These are phyloP conservation scores for Chamaecyparis obtusa DNA, from an alignment of 75 land plant genomes.

Conservation along the genomic window DNA sequence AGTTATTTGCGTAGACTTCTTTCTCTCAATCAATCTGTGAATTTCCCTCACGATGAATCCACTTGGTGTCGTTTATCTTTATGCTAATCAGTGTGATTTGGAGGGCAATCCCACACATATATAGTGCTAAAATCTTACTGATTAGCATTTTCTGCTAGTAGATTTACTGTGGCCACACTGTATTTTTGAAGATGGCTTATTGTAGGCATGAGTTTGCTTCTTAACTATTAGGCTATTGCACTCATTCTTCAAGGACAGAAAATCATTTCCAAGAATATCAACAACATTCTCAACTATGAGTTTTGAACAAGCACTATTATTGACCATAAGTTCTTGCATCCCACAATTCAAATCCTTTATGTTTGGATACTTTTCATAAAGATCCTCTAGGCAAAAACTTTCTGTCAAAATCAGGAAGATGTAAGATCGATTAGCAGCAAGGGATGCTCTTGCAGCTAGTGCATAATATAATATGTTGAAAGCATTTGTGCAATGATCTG, in stretches of 20 bases:
- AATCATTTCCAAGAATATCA: not conserved
- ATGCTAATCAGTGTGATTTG: constrained; percentile 22
- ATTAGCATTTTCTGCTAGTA: not conserved
- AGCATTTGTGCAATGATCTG: not conserved
- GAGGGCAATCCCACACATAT: constrained; percentile 26
- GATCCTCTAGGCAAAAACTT: not conserved
- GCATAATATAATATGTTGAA: not conserved
- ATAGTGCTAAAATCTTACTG: not conserved
- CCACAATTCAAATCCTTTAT: not conserved
- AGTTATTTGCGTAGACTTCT: too few relatives aligned
- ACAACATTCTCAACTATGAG: not conserved
- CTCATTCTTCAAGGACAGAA: not conserved
- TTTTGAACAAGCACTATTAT: not conserved
- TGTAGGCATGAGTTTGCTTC: not conserved
- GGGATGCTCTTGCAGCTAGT: not conserved
- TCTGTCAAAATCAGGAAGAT: not conserved
- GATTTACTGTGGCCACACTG: not conserved
- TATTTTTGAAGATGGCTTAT: not conserved
- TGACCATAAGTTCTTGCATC: not conserved
- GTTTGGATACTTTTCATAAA: not conserved
- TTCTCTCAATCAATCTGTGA: too few relatives aligned
- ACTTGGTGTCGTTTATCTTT: constrained; percentile 16
- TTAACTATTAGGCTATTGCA: not conserved
- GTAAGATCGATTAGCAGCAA: not conserved
- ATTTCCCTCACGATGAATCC: too few relatives aligned